Percentiles rank a stretch among this genome's conserved stretches.
phyloP scores from a whole-genome alignment of 202 grass and related monocot genomes.

The Cymbopogon flexuosus region DNA sequence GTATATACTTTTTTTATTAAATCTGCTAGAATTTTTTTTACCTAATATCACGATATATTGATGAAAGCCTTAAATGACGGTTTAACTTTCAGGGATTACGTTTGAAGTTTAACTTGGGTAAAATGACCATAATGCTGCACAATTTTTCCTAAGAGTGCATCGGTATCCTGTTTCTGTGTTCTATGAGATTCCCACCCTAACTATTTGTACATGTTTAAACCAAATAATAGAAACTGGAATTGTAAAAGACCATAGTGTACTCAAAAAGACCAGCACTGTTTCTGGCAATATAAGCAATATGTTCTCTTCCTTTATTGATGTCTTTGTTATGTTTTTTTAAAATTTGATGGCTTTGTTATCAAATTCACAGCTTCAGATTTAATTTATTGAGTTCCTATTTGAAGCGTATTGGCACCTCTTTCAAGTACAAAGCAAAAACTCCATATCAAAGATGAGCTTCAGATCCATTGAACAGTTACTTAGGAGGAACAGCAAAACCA shows the following conservation, averaged over 20 bases:
- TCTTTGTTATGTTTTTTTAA: too few species aligned
- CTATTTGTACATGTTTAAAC: conserved; percentile 2
- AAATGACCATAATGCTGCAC: neutral
- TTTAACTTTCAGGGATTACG: neutral
- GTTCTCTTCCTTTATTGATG: neutral
- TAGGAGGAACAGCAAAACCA: conserved; percentile 53
- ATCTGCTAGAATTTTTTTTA: neutral
- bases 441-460: conserved; percentile 64
- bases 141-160: neutral
- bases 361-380: conserved; percentile 14
- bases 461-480: conserved; percentile 51
- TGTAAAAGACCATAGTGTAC: neutral
- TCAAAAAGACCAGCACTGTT: neutral
- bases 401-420: conserved; percentile 48
- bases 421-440: conserved; percentile 38
- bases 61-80: neutral
- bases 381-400: conserved; percentile 35
- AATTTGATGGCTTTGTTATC: neutral
- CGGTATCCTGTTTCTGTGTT: neutral
- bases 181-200: neutral
- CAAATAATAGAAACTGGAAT: conserved; percentile 16
- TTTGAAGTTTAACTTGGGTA: neutral
- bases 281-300: neutral
- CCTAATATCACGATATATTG: neutral
- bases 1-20: neutral